Conservation (phyloP, 306 rosid genomes). For the Vigna radiata region DNA sequence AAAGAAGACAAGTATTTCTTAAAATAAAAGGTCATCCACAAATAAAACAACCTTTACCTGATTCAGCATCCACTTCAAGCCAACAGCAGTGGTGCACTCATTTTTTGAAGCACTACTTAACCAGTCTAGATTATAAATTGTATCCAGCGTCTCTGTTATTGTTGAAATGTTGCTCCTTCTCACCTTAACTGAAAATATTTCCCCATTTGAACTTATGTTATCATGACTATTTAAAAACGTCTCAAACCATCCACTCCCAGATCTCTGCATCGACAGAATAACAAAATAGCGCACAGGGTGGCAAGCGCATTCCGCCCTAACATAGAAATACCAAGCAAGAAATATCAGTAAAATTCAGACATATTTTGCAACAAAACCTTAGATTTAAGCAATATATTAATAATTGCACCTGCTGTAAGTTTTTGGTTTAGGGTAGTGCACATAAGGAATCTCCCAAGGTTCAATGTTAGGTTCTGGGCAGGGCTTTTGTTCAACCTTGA, state of each 20-base stretch:
- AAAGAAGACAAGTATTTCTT: conserved; percentile 24
- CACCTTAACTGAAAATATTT: conserved; percentile 87
- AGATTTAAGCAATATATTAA: conserved; percentile 17
- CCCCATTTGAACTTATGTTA: conserved; percentile 97
- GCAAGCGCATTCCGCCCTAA: conserved; percentile 90
- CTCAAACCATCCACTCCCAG: conserved; percentile 99
- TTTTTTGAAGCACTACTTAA: conserved; percentile 91
- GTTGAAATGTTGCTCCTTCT: conserved; percentile 89
- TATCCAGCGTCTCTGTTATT: conserved; percentile 83
- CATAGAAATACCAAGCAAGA: conserved; percentile 33
- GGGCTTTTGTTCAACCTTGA: conserved; percentile 62
- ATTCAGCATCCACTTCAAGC: conserved; percentile 99
- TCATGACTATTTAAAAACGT: conserved; percentile 89
- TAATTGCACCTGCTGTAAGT: conserved; percentile 79
- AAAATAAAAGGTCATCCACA: neutral
- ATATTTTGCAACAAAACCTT: conserved; percentile 32
- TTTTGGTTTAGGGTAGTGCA: conserved; percentile 85
- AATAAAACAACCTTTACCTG: conserved; percentile 65
- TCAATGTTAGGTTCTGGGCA: conserved; percentile 77
- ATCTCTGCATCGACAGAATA: conserved; percentile 96
- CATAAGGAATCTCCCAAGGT: conserved; percentile 71
- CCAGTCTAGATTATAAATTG: conserved; percentile 89
- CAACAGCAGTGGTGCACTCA: conserved; percentile 97
- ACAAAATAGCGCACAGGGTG: conserved; percentile 87
- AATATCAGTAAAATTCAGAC: conserved; percentile 44